Conservation (phyloP, 495 filamentous ascomycete species). For the Pyrenula massariospora region DNA sequence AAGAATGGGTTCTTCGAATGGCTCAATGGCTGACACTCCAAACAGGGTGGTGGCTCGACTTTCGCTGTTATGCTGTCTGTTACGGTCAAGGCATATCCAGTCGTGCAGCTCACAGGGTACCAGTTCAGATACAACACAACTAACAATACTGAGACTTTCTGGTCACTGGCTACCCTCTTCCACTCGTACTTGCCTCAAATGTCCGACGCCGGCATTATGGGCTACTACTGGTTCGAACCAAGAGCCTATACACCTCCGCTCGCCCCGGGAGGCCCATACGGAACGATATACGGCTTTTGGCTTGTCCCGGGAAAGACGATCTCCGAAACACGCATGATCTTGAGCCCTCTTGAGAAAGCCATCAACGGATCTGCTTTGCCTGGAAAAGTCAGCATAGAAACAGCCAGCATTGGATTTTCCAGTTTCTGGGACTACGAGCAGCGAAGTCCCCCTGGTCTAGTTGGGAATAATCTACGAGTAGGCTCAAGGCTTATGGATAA, state of each 20-base stretch:
- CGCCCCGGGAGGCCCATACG: too few relatives aligned
- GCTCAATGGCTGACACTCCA: not conserved
- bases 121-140: not conserved
- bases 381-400: too few relatives aligned
- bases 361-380: too few relatives aligned
- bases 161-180: not conserved
- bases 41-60: slow-evolving; percentile 16
- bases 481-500: slow-evolving; percentile 27
- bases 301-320: too few relatives aligned
- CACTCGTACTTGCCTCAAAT: not conserved
- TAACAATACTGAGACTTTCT: not conserved
- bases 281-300: too few relatives aligned
- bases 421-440: too few relatives aligned
- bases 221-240: not conserved
- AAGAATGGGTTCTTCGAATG: slow-evolving; percentile 4
- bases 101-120: not conserved
- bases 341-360: too few relatives aligned
- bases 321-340: too few relatives aligned
- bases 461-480: too few relatives aligned
- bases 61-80: slow-evolving; percentile 23
- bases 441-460: too few relatives aligned
- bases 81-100: not conserved
- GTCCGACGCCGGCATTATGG: not conserved
- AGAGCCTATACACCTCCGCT: too few relatives aligned
- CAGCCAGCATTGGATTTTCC: too few relatives aligned